Evolutionary conservation across 208 protist genomes (phyloP).

Genomic region (Leishmania gerbilli): DNA sequence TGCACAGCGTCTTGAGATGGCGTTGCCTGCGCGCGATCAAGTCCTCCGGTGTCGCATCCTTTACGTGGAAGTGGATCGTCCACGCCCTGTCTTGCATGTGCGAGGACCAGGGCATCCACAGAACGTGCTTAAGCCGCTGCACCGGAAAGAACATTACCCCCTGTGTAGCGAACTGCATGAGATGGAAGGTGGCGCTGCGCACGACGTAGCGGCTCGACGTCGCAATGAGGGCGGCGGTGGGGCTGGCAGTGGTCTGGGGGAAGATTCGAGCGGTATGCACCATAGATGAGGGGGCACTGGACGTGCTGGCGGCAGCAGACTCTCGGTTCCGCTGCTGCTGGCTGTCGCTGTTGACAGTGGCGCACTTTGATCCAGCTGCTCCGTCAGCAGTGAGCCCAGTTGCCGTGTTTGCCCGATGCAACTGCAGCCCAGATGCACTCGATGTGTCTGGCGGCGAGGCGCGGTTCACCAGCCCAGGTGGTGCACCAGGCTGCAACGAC

Average conservation of each 20-base stretch:
- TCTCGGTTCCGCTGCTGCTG: constrained; percentile 3
- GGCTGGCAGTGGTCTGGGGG: not conserved
- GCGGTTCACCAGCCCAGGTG: not conserved
- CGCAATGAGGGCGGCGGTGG: not conserved
- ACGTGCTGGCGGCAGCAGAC: not conserved
- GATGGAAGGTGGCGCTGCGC: constrained; percentile 54
- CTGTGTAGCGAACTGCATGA: constrained; percentile 81
- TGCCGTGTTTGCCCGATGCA: not conserved
- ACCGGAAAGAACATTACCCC: constrained; percentile 64
- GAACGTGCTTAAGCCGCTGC: constrained; percentile 45
- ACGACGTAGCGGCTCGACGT: constrained; percentile 32
- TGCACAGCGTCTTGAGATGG: constrained; percentile 12
- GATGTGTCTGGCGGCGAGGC: not conserved
- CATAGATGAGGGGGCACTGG: not conserved
- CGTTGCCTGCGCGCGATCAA: constrained; percentile 26
- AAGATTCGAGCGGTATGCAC: not conserved
- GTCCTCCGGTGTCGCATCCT: constrained; percentile 24
- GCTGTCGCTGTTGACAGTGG: not conserved
- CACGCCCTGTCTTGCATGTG: constrained; percentile 70
- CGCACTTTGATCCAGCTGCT: not conserved
- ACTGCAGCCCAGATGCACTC: not conserved
- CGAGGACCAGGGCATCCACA: constrained; percentile 67
- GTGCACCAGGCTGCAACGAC: not conserved
- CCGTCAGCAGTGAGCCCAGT: not conserved
- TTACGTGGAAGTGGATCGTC: constrained; percentile 44